Evolutionary conservation across 148 eudicot genomes (phyloP).

Genomic region (Gaultheria prostrata): DNA sequence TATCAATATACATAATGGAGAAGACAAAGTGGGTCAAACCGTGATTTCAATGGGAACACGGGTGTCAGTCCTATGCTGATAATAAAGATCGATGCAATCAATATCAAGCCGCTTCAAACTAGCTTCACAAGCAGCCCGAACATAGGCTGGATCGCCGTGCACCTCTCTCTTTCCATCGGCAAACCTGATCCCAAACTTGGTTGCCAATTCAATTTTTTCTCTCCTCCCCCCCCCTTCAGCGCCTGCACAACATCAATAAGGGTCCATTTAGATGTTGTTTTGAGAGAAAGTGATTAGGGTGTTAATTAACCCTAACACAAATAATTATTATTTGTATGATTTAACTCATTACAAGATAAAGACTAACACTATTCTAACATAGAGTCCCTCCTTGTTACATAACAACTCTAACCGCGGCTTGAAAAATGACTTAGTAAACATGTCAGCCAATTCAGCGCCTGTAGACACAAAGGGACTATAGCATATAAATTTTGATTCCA

Average conservation of each 20-base stretch:
- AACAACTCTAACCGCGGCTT: too few relatives aligned
- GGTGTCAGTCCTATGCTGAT: not conserved
- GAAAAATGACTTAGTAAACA: too few relatives aligned
- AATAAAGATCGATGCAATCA: slow-evolving; percentile 9
- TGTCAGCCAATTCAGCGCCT: too few relatives aligned
- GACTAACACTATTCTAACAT: too few relatives aligned
- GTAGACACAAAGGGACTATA: too few relatives aligned
- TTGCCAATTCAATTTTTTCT: not conserved
- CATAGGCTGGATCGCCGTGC: slow-evolving; percentile 17
- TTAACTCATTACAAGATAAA: too few relatives aligned
- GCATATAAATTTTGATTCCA: too few relatives aligned
- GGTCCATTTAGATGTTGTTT: not conserved
- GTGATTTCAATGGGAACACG: not conserved
- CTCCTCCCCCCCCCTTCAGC: not conserved
- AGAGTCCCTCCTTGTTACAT: too few relatives aligned
- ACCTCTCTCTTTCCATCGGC: too few relatives aligned
- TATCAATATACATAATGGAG: not conserved
- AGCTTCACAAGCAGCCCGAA: slow-evolving; percentile 16
- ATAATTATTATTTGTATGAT: too few relatives aligned
- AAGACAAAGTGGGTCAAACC: not conserved
- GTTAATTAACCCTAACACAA: too few relatives aligned
- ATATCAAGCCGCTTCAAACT: slow-evolving; percentile 17
- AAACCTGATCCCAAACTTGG: slow-evolving; percentile 3
- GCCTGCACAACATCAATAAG: not conserved
- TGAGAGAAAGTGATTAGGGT: too few relatives aligned